These are phyloP conservation scores for Sorghum bicolor DNA, from an alignment of 176 grass and related monocot genomes.

Conservation along the genomic window DNA sequence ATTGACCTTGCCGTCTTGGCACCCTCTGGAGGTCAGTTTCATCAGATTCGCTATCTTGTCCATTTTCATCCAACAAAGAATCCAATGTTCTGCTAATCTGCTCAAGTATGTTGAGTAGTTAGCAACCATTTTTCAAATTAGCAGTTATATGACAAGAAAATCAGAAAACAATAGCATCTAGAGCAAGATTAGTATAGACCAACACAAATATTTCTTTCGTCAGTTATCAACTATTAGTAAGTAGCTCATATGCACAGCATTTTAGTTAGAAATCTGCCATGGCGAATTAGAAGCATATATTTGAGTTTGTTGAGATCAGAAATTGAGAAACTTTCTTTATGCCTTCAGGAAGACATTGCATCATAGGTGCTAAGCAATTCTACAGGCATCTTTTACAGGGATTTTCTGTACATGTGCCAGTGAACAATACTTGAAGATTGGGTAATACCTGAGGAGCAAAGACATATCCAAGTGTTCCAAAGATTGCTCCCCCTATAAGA, in stretches of 20 bases:
- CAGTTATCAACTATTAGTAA: not conserved
- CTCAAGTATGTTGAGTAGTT: slow-evolving; percentile 7
- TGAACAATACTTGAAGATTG: not conserved
- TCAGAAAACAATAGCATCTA: not conserved
- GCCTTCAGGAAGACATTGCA: not conserved
- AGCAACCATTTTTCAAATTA: not conserved
- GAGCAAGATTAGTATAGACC: not conserved
- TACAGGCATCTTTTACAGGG: not conserved
- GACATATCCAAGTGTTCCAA: slow-evolving; percentile 66
- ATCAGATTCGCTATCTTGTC: slow-evolving; percentile 36
- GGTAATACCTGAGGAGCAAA: slow-evolving; percentile 61
- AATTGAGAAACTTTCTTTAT: not conserved
- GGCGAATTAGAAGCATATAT: not conserved
- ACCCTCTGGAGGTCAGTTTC: slow-evolving; percentile 45
- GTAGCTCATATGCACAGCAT: not conserved
- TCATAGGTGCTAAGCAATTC: not conserved
- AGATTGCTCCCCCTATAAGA: slow-evolving; percentile 65
- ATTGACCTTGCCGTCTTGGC: slow-evolving; percentile 18
- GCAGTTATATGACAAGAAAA: not conserved
- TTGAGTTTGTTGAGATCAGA: not conserved
- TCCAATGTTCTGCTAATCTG: slow-evolving; percentile 61
- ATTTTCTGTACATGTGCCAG: not conserved
- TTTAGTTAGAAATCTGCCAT: not conserved
- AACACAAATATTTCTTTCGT: not conserved
- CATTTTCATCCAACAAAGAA: slow-evolving; percentile 52